These are phyloP conservation scores for Talaromyces albobiverticillius DNA, from an alignment of 2,329 filamentous ascomycete species.

Conservation along the genomic window DNA sequence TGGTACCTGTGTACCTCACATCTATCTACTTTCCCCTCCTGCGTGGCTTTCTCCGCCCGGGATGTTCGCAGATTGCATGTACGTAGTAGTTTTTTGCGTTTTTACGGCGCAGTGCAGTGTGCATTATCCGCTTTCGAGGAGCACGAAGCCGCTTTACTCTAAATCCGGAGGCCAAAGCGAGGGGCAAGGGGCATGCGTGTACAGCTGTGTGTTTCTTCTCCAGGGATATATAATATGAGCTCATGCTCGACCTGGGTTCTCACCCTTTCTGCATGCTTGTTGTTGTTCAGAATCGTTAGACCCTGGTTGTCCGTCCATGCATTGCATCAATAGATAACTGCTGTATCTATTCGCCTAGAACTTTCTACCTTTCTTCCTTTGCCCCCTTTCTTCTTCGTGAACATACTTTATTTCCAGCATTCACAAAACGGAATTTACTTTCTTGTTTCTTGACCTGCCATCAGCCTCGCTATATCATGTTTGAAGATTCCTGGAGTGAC, in stretches of 20 bases:
- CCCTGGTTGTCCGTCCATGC: constrained; percentile 6
- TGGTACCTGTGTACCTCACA: constrained; percentile 7
- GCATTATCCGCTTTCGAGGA: constrained; percentile 13
- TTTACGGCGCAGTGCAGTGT: background rate
- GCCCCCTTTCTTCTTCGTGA: background rate
- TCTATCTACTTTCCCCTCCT: constrained; percentile 13
- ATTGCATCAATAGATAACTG: constrained; percentile 10
- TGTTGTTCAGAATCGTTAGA: background rate
- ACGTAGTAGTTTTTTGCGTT: background rate
- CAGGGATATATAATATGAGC: constrained; percentile 15
- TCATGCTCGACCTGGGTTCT: constrained; percentile 10
- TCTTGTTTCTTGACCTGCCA: background rate
- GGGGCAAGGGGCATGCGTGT: constrained; percentile 16
- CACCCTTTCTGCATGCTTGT: background rate
- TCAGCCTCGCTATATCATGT: constrained; percentile 21
- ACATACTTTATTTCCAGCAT: constrained; percentile 1
- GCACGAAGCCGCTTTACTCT: constrained; percentile 16
- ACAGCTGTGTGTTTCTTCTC: constrained; percentile 13
- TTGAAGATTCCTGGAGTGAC: constrained; percentile 30
- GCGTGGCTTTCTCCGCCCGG: constrained; percentile 12
- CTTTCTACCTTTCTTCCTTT: constrained; percentile 8
- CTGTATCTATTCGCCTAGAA: background rate
- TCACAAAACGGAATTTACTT: background rate
- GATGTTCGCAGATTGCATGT: constrained; percentile 2
- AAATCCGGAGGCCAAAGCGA: constrained; percentile 18